Conservation (phyloP, 805 yeast species). For the Zygoascus bituminiphila region DNA sequence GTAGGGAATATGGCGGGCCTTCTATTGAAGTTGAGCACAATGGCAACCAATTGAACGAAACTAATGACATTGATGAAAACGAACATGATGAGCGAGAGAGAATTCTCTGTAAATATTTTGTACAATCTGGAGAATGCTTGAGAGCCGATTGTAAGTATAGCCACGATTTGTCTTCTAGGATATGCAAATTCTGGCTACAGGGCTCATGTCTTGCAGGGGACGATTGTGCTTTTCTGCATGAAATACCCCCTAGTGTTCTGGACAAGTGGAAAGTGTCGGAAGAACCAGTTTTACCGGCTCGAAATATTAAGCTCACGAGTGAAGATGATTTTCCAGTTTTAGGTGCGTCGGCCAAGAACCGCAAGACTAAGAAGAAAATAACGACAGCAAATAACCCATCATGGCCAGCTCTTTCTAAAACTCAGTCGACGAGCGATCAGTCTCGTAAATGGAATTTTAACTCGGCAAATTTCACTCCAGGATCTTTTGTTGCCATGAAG, state of each 20-base stretch:
- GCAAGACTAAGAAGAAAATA: background rate
- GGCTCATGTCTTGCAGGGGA: slow-evolving; percentile 39
- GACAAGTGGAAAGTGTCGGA: background rate
- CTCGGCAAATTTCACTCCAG: background rate
- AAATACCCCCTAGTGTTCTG: slow-evolving; percentile 26
- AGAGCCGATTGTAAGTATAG: slow-evolving; percentile 39
- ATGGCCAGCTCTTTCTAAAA: background rate
- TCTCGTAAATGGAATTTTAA: background rate
- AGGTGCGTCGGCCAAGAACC: slow-evolving; percentile 9
- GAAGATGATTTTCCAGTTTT: slow-evolving; percentile 22
- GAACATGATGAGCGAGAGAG: slow-evolving; percentile 14
- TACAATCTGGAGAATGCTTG: slow-evolving; percentile 36
- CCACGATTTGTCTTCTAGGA: slow-evolving; percentile 36
- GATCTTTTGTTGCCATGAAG: no score
- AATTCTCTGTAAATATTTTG: slow-evolving; percentile 35
- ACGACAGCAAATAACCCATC: background rate
- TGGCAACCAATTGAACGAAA: background rate
- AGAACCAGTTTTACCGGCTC: slow-evolving; percentile 5
- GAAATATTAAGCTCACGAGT: slow-evolving; percentile 12
- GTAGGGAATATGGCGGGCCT: background rate
- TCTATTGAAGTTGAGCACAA: background rate
- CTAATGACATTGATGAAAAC: background rate
- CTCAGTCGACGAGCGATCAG: background rate
- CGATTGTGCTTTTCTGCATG: slow-evolving; percentile 35
- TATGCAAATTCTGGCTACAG: slow-evolving; percentile 41